phyloP scores from a whole-genome alignment of 768 basidiomycete genomes.

The Leucosporidium creatinivorum region DNA sequence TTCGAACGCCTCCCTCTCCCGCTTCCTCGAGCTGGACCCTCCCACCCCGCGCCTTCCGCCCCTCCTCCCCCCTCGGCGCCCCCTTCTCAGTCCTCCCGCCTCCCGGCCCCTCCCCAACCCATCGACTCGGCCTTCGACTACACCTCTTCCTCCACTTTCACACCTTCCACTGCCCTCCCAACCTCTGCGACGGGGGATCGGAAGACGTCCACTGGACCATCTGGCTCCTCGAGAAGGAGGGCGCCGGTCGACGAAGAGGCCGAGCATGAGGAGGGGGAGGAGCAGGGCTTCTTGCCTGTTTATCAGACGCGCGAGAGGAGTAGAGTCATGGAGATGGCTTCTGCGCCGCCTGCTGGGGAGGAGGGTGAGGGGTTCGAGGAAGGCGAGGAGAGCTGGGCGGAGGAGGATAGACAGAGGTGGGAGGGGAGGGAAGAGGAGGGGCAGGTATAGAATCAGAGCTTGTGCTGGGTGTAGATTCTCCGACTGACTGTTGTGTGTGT shows the following conservation, averaged over 20 bases:
- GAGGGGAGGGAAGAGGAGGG: not conserved
- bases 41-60: not conserved
- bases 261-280: not conserved
- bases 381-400: too few relatives aligned
- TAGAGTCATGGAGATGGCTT: not conserved
- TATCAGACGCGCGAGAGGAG: not conserved
- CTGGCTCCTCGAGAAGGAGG: not conserved
- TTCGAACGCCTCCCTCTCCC: conserved; percentile 11
- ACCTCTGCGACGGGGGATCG: too few relatives aligned
- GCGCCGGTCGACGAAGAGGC: not conserved
- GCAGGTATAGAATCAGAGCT: not conserved
- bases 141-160: too few relatives aligned
- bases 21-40: not conserved
- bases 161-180: too few relatives aligned
- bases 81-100: not conserved
- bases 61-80: not conserved
- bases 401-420: too few relatives aligned
- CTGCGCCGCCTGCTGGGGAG: not conserved
- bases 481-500: too few relatives aligned
- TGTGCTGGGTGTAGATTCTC: too few relatives aligned
- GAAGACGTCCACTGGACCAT: too few relatives aligned
- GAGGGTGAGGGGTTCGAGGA: not conserved
- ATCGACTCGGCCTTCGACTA: too few relatives aligned
- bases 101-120: too few relatives aligned
- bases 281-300: not conserved